phyloP scores from a whole-genome alignment of 495 filamentous ascomycete genomes.

The Aspergillus biplanus region DNA sequence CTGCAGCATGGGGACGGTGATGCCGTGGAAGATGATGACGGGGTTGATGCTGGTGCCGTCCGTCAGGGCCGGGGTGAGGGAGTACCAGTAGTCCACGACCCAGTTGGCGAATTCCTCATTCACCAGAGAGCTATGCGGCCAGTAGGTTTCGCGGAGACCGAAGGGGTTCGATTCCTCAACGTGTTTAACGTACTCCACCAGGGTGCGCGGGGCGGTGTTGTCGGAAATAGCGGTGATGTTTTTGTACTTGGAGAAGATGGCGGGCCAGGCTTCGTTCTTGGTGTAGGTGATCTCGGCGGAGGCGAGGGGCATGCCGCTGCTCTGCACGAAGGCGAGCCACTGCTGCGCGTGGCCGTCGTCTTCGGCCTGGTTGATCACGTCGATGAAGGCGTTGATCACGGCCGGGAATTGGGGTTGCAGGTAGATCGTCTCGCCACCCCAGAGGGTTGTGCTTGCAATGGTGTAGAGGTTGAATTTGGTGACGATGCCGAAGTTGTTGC shows the following conservation, averaged over 20 bases:
- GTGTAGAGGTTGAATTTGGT: slow-evolving; percentile 50
- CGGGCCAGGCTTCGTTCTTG: slow-evolving; percentile 39
- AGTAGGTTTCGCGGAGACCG: slow-evolving; percentile 51
- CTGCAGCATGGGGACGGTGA: slow-evolving; percentile 42
- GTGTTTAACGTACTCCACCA: slow-evolving; percentile 49
- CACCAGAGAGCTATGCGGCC: slow-evolving; percentile 43
- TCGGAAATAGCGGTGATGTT: slow-evolving; percentile 40
- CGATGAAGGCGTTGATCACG: slow-evolving; percentile 20
- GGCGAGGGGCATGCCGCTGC: slow-evolving; percentile 33
- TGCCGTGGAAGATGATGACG: slow-evolving; percentile 52
- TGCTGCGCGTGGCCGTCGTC: slow-evolving; percentile 44
- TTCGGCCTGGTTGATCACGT: slow-evolving; percentile 10
- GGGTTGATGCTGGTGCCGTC: slow-evolving; percentile 42
- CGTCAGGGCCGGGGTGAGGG: slow-evolving; percentile 38
- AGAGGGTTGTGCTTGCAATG: slow-evolving; percentile 6
- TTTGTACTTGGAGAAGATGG: slow-evolving; percentile 47
- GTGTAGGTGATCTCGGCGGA: slow-evolving; percentile 45
- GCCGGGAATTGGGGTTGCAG: slow-evolving; percentile 7
- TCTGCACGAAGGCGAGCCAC: slow-evolving; percentile 46
- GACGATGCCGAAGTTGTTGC: slow-evolving; percentile 54
- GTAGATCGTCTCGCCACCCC: slow-evolving; percentile 14
- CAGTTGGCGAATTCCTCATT: slow-evolving; percentile 38
- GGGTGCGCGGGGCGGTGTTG: slow-evolving; percentile 42
- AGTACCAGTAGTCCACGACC: slow-evolving; percentile 41
- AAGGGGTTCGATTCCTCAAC: slow-evolving; percentile 43